Evolutionary conservation across 2,329 filamentous ascomycete genomes (phyloP).

Genomic region (Coniochaeta prunicola): DNA sequence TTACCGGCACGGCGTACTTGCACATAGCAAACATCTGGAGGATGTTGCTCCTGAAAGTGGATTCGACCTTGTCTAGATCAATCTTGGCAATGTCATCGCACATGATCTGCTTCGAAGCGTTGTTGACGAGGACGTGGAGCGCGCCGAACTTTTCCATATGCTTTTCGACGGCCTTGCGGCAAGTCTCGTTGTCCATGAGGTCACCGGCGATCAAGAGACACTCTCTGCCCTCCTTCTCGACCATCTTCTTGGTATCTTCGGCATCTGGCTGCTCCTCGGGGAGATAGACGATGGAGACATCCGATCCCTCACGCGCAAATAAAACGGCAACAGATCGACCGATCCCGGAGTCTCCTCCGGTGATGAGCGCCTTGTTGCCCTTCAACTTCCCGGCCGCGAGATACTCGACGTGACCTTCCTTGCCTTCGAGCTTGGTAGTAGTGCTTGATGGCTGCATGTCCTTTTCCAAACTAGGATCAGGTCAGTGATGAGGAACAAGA

Average conservation of each 20-base stretch:
- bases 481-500: not conserved
- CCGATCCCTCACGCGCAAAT: slow-evolving; percentile 50
- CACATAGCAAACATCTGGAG: slow-evolving; percentile 52
- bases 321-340: slow-evolving; percentile 46
- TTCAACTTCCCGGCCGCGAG: slow-evolving; percentile 39
- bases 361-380: slow-evolving; percentile 30
- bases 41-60: slow-evolving; percentile 50
- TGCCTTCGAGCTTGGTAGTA: slow-evolving; percentile 31
- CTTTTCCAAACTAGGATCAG: slow-evolving; percentile 22
- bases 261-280: slow-evolving; percentile 50
- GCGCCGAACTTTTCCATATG: slow-evolving; percentile 41
- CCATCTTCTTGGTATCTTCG: slow-evolving; percentile 40
- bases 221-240: slow-evolving; percentile 40
- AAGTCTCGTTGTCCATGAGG: slow-evolving; percentile 40
- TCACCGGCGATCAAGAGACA: slow-evolving; percentile 41
- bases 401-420: slow-evolving; percentile 27
- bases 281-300: slow-evolving; percentile 47
- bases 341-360: slow-evolving; percentile 38
- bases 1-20: slow-evolving; percentile 41
- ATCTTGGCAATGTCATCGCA: slow-evolving; percentile 45
- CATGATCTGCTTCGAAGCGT: slow-evolving; percentile 49
- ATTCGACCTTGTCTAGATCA: slow-evolving; percentile 45
- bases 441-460: slow-evolving; percentile 31
- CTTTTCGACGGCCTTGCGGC: slow-evolving; percentile 41
- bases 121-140: slow-evolving; percentile 49